These are phyloP conservation scores for Andrographis paniculata DNA, from an alignment of 305 asterid species.

Conservation along the genomic window DNA sequence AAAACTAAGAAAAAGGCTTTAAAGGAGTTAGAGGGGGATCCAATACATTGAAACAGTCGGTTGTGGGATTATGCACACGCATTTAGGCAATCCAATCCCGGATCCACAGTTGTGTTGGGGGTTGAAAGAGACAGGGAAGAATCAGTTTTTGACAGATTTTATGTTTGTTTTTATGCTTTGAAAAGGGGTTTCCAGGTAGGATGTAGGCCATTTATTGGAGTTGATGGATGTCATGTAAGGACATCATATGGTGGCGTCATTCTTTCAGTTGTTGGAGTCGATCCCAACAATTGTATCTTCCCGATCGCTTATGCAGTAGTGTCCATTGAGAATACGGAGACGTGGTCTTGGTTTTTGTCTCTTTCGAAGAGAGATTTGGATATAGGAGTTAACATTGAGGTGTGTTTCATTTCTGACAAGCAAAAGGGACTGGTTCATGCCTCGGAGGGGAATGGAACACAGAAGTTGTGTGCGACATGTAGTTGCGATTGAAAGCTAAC, in stretches of 20 bases:
- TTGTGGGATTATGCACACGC: neutral
- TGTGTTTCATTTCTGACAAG: neutral
- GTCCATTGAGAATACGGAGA: too few species aligned
- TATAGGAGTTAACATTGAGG: neutral
- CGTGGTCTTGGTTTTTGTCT: too few species aligned
- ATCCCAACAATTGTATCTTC: too few species aligned
- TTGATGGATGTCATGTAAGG: neutral
- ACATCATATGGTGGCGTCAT: neutral
- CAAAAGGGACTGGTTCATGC: neutral
- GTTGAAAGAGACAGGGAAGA: neutral
- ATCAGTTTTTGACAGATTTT: too few species aligned
- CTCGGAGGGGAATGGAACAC: neutral
- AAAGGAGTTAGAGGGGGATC: neutral
- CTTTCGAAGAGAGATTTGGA: too few species aligned
- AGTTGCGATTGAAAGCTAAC: too few species aligned
- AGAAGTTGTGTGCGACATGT: too few species aligned
- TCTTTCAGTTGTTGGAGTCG: too few species aligned
- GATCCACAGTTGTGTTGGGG: neutral
- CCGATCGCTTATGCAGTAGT: too few species aligned
- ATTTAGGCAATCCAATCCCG: neutral
- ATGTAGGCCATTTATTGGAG: neutral
- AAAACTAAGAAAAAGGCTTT: neutral
- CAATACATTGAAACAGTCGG: neutral
- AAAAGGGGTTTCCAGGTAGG: neutral
- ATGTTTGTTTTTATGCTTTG: neutral